phyloP scores from a whole-genome alignment of 805 yeast genomes.

The Saccharomycopsis sp. region DNA sequence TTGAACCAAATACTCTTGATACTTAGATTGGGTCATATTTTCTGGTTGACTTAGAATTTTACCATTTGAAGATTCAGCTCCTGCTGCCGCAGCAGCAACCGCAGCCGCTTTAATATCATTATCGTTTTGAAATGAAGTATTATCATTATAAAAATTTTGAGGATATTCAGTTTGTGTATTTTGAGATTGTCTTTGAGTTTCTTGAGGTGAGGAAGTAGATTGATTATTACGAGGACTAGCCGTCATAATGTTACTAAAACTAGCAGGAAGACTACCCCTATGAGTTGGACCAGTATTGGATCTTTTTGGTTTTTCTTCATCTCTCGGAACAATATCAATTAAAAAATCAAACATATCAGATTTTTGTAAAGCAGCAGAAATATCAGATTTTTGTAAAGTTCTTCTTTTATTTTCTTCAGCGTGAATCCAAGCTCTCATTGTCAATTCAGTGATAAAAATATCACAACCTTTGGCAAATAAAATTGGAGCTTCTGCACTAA shows the following conservation, averaged over 20 bases:
- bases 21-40: conserved; percentile 7
- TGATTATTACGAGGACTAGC: not conserved
- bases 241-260: too few relatives aligned
- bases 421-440: conserved; percentile 99
- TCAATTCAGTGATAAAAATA: conserved; percentile 88
- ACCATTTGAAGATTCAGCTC: not conserved
- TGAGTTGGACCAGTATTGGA: not conserved
- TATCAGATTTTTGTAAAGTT: conserved; percentile 87
- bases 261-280: not conserved
- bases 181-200: not conserved
- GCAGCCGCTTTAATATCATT: too few relatives aligned
- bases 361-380: conserved; percentile 89
- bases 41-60: not conserved
- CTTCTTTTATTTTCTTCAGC: conserved; percentile 95
- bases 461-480: conserved; percentile 97
- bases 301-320: conserved; percentile 44
- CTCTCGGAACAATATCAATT: conserved; percentile 92
- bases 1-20: conserved; percentile 6
- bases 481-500: conserved; percentile 96
- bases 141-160: not conserved
- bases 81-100: too few relatives aligned
- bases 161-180: not conserved
- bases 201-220: not conserved
- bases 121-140: not conserved
- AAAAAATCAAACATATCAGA: conserved; percentile 96